Evolutionary conservation across 2,329 filamentous ascomycete genomes (phyloP).

Genomic region (Botrytis hyacinthi): DNA sequence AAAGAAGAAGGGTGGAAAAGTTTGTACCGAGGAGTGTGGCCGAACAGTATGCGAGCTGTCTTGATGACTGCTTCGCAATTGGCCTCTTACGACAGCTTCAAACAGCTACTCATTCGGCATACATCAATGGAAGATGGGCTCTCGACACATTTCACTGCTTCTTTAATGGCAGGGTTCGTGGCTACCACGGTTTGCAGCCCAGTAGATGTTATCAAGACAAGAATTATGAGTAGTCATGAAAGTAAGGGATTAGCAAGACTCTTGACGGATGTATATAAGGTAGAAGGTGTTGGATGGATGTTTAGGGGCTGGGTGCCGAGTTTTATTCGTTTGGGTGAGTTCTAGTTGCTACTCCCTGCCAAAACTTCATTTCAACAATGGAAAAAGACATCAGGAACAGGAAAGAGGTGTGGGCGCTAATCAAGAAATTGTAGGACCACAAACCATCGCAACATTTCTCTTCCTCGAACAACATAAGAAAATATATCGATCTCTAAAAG

Average conservation of each 20-base stretch:
- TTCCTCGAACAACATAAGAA: slow-evolving; percentile 87
- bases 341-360: too few species aligned
- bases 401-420: slow-evolving; percentile 4
- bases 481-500: slow-evolving; percentile 58
- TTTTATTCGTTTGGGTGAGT: slow-evolving; percentile 53
- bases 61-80: slow-evolving; percentile 85
- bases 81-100: slow-evolving; percentile 82
- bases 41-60: slow-evolving; percentile 77
- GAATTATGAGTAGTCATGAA: slow-evolving; percentile 71
- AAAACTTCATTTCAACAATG: background rate
- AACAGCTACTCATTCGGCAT: slow-evolving; percentile 63
- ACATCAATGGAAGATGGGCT: slow-evolving; percentile 67
- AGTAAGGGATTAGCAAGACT: slow-evolving; percentile 55
- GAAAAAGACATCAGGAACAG: background rate
- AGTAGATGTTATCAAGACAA: slow-evolving; percentile 86
- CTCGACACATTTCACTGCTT: slow-evolving; percentile 75
- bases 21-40: slow-evolving; percentile 82
- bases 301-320: slow-evolving; percentile 89
- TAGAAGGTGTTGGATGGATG: slow-evolving; percentile 77
- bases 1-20: slow-evolving; percentile 73
- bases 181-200: slow-evolving; percentile 83
- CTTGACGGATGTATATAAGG: slow-evolving; percentile 63
- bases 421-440: slow-evolving; percentile 50
- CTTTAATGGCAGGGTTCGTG: slow-evolving; percentile 75
- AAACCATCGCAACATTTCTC: slow-evolving; percentile 84